Evolutionary conservation across 495 filamentous ascomycete genomes (phyloP), one percentile per base, ranked within the genome.

Genomic region (Cercophora scortea): DNA sequence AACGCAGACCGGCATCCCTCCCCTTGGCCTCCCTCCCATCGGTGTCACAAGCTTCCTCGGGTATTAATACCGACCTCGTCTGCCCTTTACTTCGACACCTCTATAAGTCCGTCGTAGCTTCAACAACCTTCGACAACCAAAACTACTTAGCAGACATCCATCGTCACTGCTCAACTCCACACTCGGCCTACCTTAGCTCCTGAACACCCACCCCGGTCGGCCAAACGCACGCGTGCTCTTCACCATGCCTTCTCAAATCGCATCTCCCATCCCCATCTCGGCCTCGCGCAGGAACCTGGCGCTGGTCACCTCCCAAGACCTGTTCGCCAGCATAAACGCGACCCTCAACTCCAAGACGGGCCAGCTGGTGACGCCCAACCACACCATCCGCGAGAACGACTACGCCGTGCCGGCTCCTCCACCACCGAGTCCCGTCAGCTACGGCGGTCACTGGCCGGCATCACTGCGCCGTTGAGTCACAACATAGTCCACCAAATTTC

Each of bases 351-450:
- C 68, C 51, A 66, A 71, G 54, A 56, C 58, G 51, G 59, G 52
- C 62, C 56, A 65, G 53, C 61, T 61, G n/a, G 41, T 59, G 35
- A 65, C 71, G 0, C 71, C 74, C 12, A 66, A 67, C 52, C 73
- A 67, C 59, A 55, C 64, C 49, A 75, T 76, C 59, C 69, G 67
- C 53, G 72, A 77, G 61, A 58, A 67, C 42, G 74, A 76, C 61
- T 77, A 73, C 66, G 64, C 70, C 34, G 74, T 76, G 17, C 74
- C 74, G 40, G 73, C 73, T 11, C 72, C 74, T 1, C 74, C 74
- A 16, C 74, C 74, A 32, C 74, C 74, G 7, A 73, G 70, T 54
- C 74, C 74, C 25, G 70, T 77, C 51, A 68, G 70, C 62, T 76
- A 72, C 57, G 65, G 68, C 33, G 69, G 74, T 53, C 68, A 73